Evolutionary conservation across 2,329 filamentous ascomycete species (phyloP), one percentile per base, ranked within the genome.

Genomic region (Trichoderma sp.): DNA sequence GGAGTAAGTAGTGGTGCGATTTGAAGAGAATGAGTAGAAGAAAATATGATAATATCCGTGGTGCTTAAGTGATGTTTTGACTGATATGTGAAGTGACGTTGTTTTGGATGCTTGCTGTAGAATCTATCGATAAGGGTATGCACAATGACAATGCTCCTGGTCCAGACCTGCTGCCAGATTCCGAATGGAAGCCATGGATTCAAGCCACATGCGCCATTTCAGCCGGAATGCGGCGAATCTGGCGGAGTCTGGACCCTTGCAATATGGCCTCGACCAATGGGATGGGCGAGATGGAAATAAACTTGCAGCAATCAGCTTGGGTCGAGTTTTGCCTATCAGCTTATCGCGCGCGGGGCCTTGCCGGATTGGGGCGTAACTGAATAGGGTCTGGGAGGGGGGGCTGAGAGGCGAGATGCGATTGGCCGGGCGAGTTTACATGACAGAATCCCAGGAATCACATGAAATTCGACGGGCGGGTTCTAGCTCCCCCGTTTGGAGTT

Each of bases 301-400:
- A 60, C 64, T 61, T 50, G 64, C 64, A 67, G 64, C 64, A 61
- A 61, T 39, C 29, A 29, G 42, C 35, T 48, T 57, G 37, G n/a
- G 29, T 67, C 32, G 39, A 58, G 32, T 42, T 52, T 67, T 59
- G 64, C 54, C 64, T 50, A 67, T 59, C 64, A 59, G 64, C 64
- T 66, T 58, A 66, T 66, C 39, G 32, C 19, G 15, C 25, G 9
- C n/a, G n/a, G 25, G 48, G 34, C 58, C 25, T 50, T 50, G 22
- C 58, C 45, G 25, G 32, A 50, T 52, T 37, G 42, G 42, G 50
- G 58, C 39, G 15, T 29, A 50, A 27, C 22, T 35, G 39, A 29
- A 32, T n/a, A 10, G 37, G 37, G 27, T 35, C 48, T 50, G 27
- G 54, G 32, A 39, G 61, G 37, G 50, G 9, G 34, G 34, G n/a